Evolutionary conservation across 441 rosid species (phyloP), one percentile per base, ranked within the genome.

Genomic region (Breynia disticha): DNA sequence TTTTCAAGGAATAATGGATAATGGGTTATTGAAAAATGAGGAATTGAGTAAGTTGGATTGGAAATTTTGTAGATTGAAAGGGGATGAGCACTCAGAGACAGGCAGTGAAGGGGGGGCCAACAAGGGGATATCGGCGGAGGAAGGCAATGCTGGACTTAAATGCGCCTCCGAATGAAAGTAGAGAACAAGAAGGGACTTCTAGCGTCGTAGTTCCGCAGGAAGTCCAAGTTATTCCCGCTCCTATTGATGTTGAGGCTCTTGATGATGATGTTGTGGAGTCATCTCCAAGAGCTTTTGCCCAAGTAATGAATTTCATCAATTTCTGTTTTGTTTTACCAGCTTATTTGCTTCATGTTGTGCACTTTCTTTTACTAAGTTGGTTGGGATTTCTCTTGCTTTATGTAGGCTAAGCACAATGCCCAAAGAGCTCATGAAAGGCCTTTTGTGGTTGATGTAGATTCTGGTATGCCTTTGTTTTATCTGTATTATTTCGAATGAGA

Each of bases 241-340:
- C 73, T n/a, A 79, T 88, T 43, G 86, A 82, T 70, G 74, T 88
- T 38, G 96, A 86, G 65, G 90, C 78, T 52, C 42, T 89, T 51
- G 97, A 91, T 55, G 97, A 93, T 51, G 97, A 83, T 55, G 93
- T 86, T 60, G 53, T 88, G 58, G 82, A 84, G 66, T 77, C 86
- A 20, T 81, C 97, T 46, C 83, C 97, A 9, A 70, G 76, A 60
- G 95, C 84, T 24, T 89, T 93, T 69, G 82, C 90, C 15, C 83
- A 72, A 68, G 99, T 93, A 60, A 67, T 72, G 24, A 52, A 21
- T 62, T 61, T 15, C n/a, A 55, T 55, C 16, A 45, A 16, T 53
- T 46, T 54, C 12, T 28, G 35, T 28, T 28, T 9, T 28, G 8
- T 5, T 28, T 28, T 28, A 28, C 1, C 8, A 28, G 4, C 32